Conservation (phyloP, 306 rosid genomes). For the Quillaja saponaria region DNA sequence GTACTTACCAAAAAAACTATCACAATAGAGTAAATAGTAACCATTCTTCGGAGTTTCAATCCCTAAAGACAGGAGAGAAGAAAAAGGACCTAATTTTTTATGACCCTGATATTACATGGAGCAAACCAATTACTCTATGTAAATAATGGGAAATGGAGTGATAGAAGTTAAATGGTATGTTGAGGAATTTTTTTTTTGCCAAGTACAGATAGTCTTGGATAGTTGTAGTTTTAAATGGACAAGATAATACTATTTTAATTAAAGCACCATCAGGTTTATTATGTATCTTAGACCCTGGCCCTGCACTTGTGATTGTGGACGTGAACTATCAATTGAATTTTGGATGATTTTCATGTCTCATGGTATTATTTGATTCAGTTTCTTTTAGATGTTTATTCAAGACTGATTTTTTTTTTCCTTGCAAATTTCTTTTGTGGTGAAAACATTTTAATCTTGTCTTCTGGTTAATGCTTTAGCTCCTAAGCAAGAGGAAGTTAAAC, state of each 20-base stretch:
- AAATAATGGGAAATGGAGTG: too few species aligned
- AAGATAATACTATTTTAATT: not conserved
- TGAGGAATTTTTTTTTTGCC: too few species aligned
- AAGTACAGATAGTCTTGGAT: too few species aligned
- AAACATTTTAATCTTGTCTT: not conserved
- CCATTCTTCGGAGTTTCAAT: too few species aligned
- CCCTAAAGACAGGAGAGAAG: too few species aligned
- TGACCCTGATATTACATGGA: too few species aligned
- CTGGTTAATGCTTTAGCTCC: conserved; percentile 45
- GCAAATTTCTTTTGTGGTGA: conserved; percentile 10
- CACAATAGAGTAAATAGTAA: too few species aligned
- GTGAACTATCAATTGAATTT: conserved; percentile 10
- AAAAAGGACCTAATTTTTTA: too few species aligned
- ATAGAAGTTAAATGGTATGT: too few species aligned
- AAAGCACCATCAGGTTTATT: not conserved
- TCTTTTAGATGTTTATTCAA: not conserved
- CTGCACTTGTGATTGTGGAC: conserved; percentile 15
- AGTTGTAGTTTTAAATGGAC: not conserved
- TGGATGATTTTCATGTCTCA: not conserved
- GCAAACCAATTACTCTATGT: too few species aligned
- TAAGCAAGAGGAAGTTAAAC: conserved; percentile 86
- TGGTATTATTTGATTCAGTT: conserved; percentile 1
- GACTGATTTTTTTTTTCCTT: not conserved
- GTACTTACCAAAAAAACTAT: too few species aligned
- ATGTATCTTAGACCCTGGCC: not conserved